A percentile compares a stretch with the other conserved stretches of the same genome.
Conservation (phyloP, 2,329 filamentous ascomycete species). For the Microdochium bolleyi region DNA sequence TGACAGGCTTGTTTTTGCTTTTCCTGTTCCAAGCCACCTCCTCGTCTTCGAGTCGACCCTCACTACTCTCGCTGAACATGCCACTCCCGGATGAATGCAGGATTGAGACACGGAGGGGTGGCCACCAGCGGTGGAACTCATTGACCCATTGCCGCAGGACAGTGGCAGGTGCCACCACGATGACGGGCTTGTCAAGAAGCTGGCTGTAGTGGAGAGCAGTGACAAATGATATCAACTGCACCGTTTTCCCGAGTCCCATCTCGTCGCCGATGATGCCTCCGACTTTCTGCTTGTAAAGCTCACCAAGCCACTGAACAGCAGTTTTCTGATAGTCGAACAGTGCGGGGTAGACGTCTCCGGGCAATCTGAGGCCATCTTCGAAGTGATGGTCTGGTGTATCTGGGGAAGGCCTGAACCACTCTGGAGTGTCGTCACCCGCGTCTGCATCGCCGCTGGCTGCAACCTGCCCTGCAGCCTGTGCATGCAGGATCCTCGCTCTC, state of each 20-base stretch:
- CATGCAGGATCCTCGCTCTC: slow-evolving; percentile 41
- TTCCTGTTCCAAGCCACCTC: slow-evolving; percentile 45
- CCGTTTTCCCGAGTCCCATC: slow-evolving; percentile 97
- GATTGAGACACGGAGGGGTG: slow-evolving; percentile 92
- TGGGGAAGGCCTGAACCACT: slow-evolving; percentile 86
- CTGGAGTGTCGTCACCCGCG: slow-evolving; percentile 35
- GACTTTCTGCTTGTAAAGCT: slow-evolving; percentile 81
- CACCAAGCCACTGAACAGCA: slow-evolving; percentile 91
- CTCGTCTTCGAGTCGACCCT: slow-evolving; percentile 49
- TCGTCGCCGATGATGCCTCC: slow-evolving; percentile 95
- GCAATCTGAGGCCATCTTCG: slow-evolving; percentile 69
- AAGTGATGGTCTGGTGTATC: slow-evolving; percentile 69
- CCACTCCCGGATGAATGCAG: slow-evolving; percentile 92
- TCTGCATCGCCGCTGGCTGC: slow-evolving; percentile 22
- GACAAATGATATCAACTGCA: slow-evolving; percentile 65
- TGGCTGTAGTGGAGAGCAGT: slow-evolving; percentile 90
- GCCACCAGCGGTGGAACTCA: slow-evolving; percentile 99
- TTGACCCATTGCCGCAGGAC: slow-evolving; percentile 97
- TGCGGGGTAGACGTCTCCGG: slow-evolving; percentile 86
- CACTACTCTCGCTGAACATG: slow-evolving; percentile 74
- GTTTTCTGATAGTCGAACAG: slow-evolving; percentile 97
- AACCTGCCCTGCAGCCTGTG: slow-evolving; percentile 14
- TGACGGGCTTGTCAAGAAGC: slow-evolving; percentile 73
- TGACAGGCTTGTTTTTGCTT: slow-evolving; percentile 38
- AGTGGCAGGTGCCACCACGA: slow-evolving; percentile 89